Conservation (phyloP, 352 stramenopile genomes). For the Blastocystis sp. region DNA sequence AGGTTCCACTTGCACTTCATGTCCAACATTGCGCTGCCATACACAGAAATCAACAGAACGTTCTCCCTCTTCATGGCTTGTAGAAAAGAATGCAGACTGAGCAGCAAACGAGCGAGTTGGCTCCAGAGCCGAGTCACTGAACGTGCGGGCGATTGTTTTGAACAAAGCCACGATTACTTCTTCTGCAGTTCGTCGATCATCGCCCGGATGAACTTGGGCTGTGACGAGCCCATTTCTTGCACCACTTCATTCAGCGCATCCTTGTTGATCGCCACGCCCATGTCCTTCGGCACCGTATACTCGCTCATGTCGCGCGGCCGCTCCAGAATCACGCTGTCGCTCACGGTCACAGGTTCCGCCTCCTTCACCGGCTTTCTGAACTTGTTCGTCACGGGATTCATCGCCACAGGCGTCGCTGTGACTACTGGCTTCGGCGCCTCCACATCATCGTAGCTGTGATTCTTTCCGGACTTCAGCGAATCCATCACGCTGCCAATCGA, state of each 20-base stretch:
- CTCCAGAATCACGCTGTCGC: background rate
- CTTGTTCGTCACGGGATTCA: background rate
- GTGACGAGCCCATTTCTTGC: slow-evolving; percentile 24
- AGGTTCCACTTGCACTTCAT: background rate
- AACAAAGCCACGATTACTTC: slow-evolving; percentile 35
- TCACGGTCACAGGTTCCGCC: background rate
- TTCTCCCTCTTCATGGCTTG: slow-evolving; percentile 47
- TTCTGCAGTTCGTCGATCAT: slow-evolving; percentile 58
- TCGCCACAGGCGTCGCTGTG: background rate
- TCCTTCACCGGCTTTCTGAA: background rate
- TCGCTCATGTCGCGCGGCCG: slow-evolving; percentile 48
- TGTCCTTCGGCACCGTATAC: slow-evolving; percentile 53
- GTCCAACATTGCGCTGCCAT: slow-evolving; percentile 1
- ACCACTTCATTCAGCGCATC: slow-evolving; percentile 58
- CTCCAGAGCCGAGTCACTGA: background rate
- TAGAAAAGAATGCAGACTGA: background rate
- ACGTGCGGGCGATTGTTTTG: background rate
- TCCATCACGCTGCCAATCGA: slow-evolving; percentile 52
- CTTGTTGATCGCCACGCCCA: slow-evolving; percentile 63
- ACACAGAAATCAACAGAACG: slow-evolving; percentile 44
- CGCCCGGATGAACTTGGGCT: slow-evolving; percentile 31
- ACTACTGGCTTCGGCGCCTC: background rate
- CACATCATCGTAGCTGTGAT: slow-evolving; percentile 52
- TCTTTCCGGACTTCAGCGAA: slow-evolving; percentile 40
- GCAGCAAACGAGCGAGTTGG: background rate